Base-by-base conservation (phyloP, 176 grass and related monocot genomes). In the maize (Zea mays) region DNA sequence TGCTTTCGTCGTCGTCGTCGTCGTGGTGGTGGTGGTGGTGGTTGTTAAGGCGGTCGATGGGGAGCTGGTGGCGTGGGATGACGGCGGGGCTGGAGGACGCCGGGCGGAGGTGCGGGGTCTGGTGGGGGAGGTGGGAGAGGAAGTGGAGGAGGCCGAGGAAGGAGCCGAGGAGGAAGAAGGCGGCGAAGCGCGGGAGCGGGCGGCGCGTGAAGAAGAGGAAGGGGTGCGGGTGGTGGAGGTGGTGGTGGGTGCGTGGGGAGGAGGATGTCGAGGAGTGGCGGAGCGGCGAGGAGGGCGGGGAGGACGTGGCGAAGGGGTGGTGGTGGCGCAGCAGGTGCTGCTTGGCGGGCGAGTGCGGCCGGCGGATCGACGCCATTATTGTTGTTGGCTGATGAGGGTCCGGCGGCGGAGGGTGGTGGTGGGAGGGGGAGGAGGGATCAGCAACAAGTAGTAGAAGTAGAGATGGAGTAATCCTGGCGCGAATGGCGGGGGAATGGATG, bases 151-250 rank as follows among this genome's bases (percentile, higher is more conserved):
- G 82, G 47, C 91, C 95, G 73, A 94, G 66, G 72, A 97, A 74
- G 70, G 93, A 88, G 46, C 95, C 95, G 47, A 93, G 74, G 66
- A 93, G 51, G 88, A 93, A 93, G 85, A 87, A 93, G 79, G 88
- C 87, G 74, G 88, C 78, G 81, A 90, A 90, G 50, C 85, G 91
- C 21, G 86, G 77, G 21, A 76, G 68, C 58, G 78, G 90, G 55
- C 61, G 76, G 77, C 78, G 87, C 5, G 77, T 33, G 78, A 83
- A 40, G 69, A 81, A 78, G 67, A 57, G 73, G 77, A 73, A 75
- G 1, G 82, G 74, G 79, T 81, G 69, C 34, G 69, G 56, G 74
- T 58, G 27, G 27, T 27, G 27, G 27, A 16, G 15, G 39, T 76
- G 65, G 69, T 82, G 60, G 36, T 71, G 59, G 12, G 33, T 57